phyloP scores from a whole-genome alignment of 139 green algal genomes.

The Chlamydomonas sphaeroides region DNA sequence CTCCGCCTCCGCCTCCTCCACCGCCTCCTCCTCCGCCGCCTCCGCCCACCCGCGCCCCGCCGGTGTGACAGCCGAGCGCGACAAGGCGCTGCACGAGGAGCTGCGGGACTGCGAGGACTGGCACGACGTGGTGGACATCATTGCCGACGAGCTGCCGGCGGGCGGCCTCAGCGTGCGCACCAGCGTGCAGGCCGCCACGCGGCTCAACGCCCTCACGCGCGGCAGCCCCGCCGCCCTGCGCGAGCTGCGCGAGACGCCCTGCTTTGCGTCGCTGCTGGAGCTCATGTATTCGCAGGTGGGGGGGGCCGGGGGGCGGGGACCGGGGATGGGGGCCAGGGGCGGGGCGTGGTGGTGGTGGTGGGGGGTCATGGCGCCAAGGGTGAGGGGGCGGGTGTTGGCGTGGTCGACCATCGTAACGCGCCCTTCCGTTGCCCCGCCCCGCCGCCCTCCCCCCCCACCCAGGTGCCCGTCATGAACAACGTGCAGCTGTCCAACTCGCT shows the following conservation, averaged over 20 bases:
- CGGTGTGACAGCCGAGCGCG: neutral
- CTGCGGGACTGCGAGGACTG: constrained; percentile 45
- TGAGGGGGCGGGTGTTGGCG: too few relatives aligned
- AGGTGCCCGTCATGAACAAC: constrained; percentile 34
- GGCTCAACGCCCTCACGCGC: constrained; percentile 18
- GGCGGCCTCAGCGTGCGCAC: constrained; percentile 4
- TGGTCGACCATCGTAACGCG: too few relatives aligned
- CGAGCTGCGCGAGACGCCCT: neutral
- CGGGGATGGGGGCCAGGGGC: neutral
- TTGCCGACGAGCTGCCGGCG: constrained; percentile 32
- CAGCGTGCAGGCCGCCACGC: constrained; percentile 19
- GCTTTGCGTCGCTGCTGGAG: constrained; percentile 1
- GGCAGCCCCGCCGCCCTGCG: neutral
- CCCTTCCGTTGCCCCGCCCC: neutral
- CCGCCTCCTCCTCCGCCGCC: neutral
- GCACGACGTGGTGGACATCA: constrained; percentile 47
- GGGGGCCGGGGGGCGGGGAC: neutral
- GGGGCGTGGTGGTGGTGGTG: too few relatives aligned
- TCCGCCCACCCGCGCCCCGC: neutral
- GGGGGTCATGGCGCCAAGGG: too few relatives aligned
- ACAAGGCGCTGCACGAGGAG: constrained; percentile 35
- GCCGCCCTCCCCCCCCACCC: neutral
- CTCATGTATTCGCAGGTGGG: constrained; percentile 14
- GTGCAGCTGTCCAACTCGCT: constrained; percentile 41
- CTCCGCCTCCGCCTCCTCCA: neutral